Evolutionary conservation across 2,329 filamentous ascomycete genomes (phyloP), one percentile per base, ranked within the genome.

Genomic region (Ceratocystis destructans): DNA sequence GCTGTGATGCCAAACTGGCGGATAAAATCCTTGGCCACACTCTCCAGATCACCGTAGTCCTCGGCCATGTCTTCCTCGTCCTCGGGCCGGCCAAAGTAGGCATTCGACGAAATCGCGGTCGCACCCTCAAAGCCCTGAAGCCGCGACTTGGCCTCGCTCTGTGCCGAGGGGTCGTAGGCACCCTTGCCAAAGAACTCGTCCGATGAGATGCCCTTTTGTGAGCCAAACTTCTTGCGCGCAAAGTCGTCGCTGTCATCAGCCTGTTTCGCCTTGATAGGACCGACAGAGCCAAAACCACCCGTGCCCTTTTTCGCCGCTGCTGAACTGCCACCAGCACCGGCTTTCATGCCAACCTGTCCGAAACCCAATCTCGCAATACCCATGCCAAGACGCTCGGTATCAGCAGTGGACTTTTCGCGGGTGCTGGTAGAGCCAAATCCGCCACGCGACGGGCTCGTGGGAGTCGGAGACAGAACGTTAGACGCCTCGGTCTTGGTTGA

Each of bases 111-210:
- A 75, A 99, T 99, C 70, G 91, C 79, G 1, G 86, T 87, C 10
- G 94, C 92, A 57, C 94, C 91, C 76, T 97, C 93, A 73, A 99
- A 99, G 61, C 91, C 89, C 78, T 90, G 87, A 65, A 99, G 83
- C 50, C 94, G 85, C 28, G 82, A 81, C 79, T 96, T 96, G 71
- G 94, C 93, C 78, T 96, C 93, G 64, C 85, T 81, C 73, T 94
- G 88, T 7, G 87, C 84, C 66, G 81, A 81, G 46, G 92, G 86
- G 74, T 99, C 92, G 76, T 87, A 97, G 66, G 83, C 79, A 64
- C 91, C 90, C 75, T 94, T 93, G 72, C 93, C 91, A 74, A 99
- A 99, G 81, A 96, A 99, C 75, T 99, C 94, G 75, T 99, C 94
- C 0, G 92, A 96, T 0, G 91, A 96, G 71, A 99, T 99, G 71